Evolutionary conservation across 2,329 filamentous ascomycete genomes (phyloP), one percentile per base, ranked within the genome.

Genomic region (Alternaria brassicae): DNA sequence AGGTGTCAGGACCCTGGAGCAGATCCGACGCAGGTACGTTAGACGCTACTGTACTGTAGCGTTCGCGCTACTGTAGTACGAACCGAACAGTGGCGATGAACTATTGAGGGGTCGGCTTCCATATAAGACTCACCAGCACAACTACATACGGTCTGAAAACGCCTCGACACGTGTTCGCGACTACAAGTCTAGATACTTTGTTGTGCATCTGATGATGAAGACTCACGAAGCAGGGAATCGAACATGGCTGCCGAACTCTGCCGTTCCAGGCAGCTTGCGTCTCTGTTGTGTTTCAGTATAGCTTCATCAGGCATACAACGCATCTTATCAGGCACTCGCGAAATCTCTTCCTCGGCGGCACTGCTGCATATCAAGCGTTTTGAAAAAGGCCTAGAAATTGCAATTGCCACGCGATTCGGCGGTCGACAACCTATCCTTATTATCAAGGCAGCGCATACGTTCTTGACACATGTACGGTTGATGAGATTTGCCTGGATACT

Each of bases 261-360:
- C 30, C 40, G 60, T 68, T 67, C 65, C 64, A 65, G 58, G 66
- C 53, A 55, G 27, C 28, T 58, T 50, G 42, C 54, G 67, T 67
- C 64, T 66, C 62, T 62, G 42, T 23, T 58, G 44, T 25, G 68
- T 70, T 72, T 72, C 66, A 70, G 57, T 27, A 65, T 37, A 39
- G 57, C 60, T 61, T 63, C 64, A 56, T 53, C 41, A 60, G 37
- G 37, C 37, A 40, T 23, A 40, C 37, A 40, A 40, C 37, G 19
- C 37, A 40, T 40, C 3, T 23, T 23, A 40, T 23, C 19, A 40
- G 37, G 37, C 37, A 40, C 37, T 10, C 15, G 4, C 5, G 47
- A 56, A 60, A 49, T 49, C 49, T 47, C 53, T 17, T 48, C 30
- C 45, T 45, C 41, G 41, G 45, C 41, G 36, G 28, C 41, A 39